Base-by-base conservation (phyloP, 2,329 filamentous ascomycete species). In the Ophiostoma pallidulum region DNA sequence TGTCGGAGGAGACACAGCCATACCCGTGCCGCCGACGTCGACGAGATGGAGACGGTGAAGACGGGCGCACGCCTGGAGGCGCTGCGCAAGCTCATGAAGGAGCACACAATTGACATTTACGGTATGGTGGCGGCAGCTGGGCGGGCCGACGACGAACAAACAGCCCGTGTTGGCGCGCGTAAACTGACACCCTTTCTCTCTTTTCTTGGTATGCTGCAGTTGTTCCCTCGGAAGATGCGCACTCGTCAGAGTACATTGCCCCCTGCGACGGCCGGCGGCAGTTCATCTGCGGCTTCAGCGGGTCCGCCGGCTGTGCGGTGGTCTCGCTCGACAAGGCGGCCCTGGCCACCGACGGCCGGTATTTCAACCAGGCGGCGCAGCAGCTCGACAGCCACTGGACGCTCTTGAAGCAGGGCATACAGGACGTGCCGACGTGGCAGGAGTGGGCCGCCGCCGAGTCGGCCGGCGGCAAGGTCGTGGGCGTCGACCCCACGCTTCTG, bases 201-300 rank as follows among this genome's bases (percentile, higher is more conserved):
- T n/a, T n/a, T n/a, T n/a, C n/a, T n/a, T n/a, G 6, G n/a, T 38
- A 16, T 44, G 16, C 19, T 14, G 5, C 41, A 97, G 91, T 98
- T 61, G 78, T 97, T 7, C 92, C 92, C 1, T 96, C 91, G 29
- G 92, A 97, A 76, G 92, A 98, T 64, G 91, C 87, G 62, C 92
- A 98, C 64, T 87, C 91, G 57, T 97, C 91, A 56, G 92, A 98
- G 70, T 98, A 98, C 66, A 96, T 96, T 64, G 92, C 92, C 43
- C 82, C 84, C n/a, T 95, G 88, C 63, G 92, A 98, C 70, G 90
- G 78, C 52, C 82, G 92, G 56, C 82, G 92, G 72, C 87, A 83
- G 62, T 96, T 83, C 61, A 94, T 98, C 57, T 90, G 82, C 52
- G 91, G 92, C 22, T 98, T 98, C 66, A 88, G 87, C 50, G 92